Evolutionary conservation across 371 early-diverging fungal genomes (phyloP).

Genomic region (Choanephora cucurbitarum): DNA sequence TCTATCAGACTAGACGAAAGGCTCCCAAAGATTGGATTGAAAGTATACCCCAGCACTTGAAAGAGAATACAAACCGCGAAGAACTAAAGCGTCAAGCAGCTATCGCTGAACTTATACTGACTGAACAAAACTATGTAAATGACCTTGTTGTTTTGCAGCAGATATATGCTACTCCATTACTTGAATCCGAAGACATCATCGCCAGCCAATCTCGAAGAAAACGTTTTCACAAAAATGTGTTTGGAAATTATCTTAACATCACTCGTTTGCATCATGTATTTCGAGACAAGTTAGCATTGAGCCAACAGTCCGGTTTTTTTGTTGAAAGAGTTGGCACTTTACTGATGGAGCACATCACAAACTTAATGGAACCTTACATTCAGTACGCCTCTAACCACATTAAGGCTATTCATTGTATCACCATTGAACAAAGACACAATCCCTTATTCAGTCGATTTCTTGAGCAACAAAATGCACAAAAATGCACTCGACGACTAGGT

Average conservation of each 20-base stretch:
- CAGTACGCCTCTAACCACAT: conserved; percentile 23
- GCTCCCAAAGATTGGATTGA: conserved; percentile 23
- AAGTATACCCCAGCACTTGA: conserved; percentile 23
- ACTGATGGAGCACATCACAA: conserved; percentile 18
- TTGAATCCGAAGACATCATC: conserved; percentile 19
- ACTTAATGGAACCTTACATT: conserved; percentile 27
- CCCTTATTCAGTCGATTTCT: conserved; percentile 25
- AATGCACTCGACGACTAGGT: conserved; percentile 31
- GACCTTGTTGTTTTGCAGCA: conserved; percentile 33
- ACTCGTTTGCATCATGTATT: conserved; percentile 23
- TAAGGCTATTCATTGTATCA: conserved; percentile 16
- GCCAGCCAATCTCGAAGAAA: conserved; percentile 8
- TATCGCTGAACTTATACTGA: conserved; percentile 34
- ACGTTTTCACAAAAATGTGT: conserved; percentile 33
- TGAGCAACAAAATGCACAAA: conserved; percentile 19
- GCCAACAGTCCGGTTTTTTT: conserved; percentile 19
- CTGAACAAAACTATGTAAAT: conserved; percentile 33
- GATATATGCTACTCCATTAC: conserved; percentile 35
- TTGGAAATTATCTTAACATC: conserved; percentile 35
- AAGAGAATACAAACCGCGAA: conserved; percentile 14
- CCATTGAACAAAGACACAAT: conserved; percentile 26
- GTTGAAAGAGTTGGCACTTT: conserved; percentile 21
- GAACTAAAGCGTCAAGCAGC: conserved; percentile 43
- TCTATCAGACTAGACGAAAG: neutral
- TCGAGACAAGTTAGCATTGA: conserved; percentile 11